A percentile compares a stretch with the other conserved stretches of the same genome.
Evolutionary conservation across 2,329 filamentous ascomycete genomes (phyloP).

Genomic region (Ceratocystis eucalypticola): DNA sequence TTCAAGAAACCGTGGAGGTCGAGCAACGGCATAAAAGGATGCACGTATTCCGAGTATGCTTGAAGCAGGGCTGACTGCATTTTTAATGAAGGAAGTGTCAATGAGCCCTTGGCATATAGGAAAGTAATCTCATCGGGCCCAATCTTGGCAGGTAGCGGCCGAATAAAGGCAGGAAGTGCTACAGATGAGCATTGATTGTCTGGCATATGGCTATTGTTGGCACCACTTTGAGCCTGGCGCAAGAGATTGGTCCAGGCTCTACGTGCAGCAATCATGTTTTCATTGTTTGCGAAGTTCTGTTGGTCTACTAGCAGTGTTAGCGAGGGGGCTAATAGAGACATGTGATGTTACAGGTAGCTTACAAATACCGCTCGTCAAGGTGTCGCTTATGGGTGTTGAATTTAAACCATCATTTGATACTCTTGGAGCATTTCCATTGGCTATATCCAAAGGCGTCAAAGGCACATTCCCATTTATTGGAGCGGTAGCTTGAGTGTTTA

Average conservation of each 20-base stretch:
- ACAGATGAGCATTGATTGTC: constrained; percentile 7
- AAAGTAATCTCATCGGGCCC: constrained; percentile 72
- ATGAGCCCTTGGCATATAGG: constrained; percentile 68
- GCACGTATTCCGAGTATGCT: constrained; percentile 76
- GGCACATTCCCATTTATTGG: not conserved
- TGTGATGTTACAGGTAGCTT: not conserved
- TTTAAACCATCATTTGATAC: not conserved
- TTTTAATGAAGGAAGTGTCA: constrained; percentile 55
- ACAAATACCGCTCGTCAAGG: constrained; percentile 4
- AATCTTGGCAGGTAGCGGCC: constrained; percentile 63
- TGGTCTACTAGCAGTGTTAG: constrained; percentile 24
- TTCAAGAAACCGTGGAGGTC: constrained; percentile 50
- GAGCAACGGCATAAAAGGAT: constrained; percentile 85
- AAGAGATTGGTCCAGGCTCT: constrained; percentile 14
- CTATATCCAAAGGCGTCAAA: not conserved
- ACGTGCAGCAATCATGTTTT: constrained; percentile 16
- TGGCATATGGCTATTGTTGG: constrained; percentile 17
- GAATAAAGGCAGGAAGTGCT: constrained; percentile 56
- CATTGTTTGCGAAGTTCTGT: constrained; percentile 22
- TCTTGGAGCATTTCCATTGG: constrained; percentile 2
- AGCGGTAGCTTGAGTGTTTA: not conserved
- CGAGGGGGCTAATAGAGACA: constrained; percentile 24
- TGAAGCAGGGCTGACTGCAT: constrained; percentile 71
- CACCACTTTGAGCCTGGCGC: constrained; percentile 23
- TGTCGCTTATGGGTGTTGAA: not conserved